Evolutionary conservation across 163 green algal genomes (phyloP).

Genomic region (Scenedesmus sp.): DNA sequence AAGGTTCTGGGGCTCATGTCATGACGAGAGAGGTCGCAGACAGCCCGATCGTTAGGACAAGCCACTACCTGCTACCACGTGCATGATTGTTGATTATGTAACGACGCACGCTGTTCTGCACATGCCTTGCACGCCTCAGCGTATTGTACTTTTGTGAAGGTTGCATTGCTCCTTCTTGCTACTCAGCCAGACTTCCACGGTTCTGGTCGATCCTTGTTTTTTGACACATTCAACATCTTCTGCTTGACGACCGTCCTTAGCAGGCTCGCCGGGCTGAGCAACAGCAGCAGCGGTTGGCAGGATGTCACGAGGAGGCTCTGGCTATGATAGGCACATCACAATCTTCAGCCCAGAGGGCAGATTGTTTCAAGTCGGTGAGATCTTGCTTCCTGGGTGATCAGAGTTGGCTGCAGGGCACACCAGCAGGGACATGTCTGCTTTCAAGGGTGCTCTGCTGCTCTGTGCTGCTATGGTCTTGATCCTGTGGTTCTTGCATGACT

Average conservation of each 20-base stretch:
- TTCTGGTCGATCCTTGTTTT: background rate
- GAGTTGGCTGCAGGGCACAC: background rate
- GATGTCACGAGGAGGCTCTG: conserved; percentile 85
- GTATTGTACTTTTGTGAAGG: background rate
- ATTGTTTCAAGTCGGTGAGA: conserved; percentile 92
- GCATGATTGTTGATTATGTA: background rate
- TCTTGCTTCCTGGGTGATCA: background rate
- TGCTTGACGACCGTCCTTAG: background rate
- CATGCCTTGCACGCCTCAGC: background rate
- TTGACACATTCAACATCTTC: background rate
- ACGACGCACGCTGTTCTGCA: background rate
- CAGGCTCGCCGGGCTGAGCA: background rate
- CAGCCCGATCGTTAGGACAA: background rate
- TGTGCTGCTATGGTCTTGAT: background rate
- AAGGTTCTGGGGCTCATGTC: background rate
- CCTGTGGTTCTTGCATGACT: background rate
- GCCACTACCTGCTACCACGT: background rate
- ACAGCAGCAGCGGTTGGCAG: conserved; percentile 21
- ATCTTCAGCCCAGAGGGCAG: conserved; percentile 95
- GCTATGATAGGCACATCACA: conserved; percentile 92
- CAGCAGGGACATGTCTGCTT: background rate
- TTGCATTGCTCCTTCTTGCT: background rate
- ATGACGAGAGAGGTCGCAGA: background rate
- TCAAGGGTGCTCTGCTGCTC: background rate
- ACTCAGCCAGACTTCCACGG: background rate